Base-by-base conservation (phyloP, 2,329 filamentous ascomycete genomes). In the Curvularia lunata region DNA sequence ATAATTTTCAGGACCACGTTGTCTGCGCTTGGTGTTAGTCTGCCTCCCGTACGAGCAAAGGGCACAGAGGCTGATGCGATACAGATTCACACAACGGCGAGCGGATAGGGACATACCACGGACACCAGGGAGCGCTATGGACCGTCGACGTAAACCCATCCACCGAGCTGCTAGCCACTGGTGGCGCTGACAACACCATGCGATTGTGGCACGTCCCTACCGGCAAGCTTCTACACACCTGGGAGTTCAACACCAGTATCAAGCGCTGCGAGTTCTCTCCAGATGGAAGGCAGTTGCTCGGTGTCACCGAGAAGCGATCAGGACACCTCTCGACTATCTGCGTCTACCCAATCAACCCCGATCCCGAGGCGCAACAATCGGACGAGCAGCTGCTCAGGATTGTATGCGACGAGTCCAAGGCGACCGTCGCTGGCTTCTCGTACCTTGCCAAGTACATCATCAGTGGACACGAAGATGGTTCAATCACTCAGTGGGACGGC, bases 261-360 rank as follows among this genome's bases (percentile, higher is more conserved):
- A 98, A 99, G 88, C 88, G 95, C 72, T 93, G 97, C 78, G 94
- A 97, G 82, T 99, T 99, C 84, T 93, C 88, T 77, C 90, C 96
- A 74, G 95, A 99, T 80, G 95, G 94, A 73, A 90, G 86, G 74
- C 87, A 91, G 81, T 84, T 99, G 71, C 84, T 99, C 66, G 94
- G 92, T 64, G 93, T 99, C 64, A 99, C 95, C 52, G 95, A 99
- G 84, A 97, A 97, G 90, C 92, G 95, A 74, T 97, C 96, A 87
- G 95, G 95, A 68, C 94, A 92, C 81, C 85, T 98, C 66, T 92
- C 91, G 76, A 96, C 93, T 69, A 97, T 99, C 73, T 89, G 94
- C 62, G 92, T 98, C 64, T 86, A 96, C 75, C 91, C 97, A 77
- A 90, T 99, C 84, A 88, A 87, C 78, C 86, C 88, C 66, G 92